These are phyloP conservation scores for Deakozyma indianensis DNA, from an alignment of 805 yeast species.

Conservation along the genomic window DNA sequence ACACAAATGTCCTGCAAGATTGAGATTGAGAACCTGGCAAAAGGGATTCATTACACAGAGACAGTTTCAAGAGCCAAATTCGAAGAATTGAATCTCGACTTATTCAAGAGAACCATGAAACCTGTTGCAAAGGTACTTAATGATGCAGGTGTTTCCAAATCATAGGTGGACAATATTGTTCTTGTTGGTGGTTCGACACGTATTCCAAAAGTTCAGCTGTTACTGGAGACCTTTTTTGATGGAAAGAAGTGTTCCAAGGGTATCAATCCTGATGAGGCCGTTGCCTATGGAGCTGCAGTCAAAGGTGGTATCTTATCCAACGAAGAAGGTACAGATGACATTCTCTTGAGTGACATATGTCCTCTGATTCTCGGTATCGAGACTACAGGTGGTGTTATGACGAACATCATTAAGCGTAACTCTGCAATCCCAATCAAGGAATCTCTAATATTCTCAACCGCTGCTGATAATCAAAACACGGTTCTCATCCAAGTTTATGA, in stretches of 20 bases:
- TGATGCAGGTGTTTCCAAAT: conserved; percentile 79
- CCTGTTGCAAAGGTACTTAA: conserved; percentile 93
- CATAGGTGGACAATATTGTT: conserved; percentile 86
- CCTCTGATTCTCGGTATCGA: conserved; percentile 93
- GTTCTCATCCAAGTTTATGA: conserved; percentile 87
- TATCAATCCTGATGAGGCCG: conserved; percentile 98
- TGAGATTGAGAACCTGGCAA: conserved; percentile 89
- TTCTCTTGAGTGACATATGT: conserved; percentile 82
- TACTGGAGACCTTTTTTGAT: conserved; percentile 76
- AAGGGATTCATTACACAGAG: conserved; percentile 92
- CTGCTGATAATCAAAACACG: conserved; percentile 92
- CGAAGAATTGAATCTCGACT: conserved; percentile 86
- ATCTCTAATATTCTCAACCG: conserved; percentile 90
- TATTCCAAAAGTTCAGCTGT: conserved; percentile 94
- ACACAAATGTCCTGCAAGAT: conserved; percentile 91
- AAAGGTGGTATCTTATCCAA: conserved; percentile 97
- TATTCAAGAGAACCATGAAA: conserved; percentile 86
- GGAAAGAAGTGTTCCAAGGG: conserved; percentile 89
- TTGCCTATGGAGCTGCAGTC: conserved; percentile 98
- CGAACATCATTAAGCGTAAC: conserved; percentile 86
- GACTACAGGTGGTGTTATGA: conserved; percentile 97
- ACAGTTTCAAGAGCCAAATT: conserved; percentile 94
- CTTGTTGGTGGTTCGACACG: conserved; percentile 98
- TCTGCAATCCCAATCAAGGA: conserved; percentile 92
- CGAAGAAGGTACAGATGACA: conserved; percentile 84